Evolutionary conservation across 2,329 filamentous ascomycete species (phyloP).

Genomic region (Pseudocercospora macadamiae): DNA sequence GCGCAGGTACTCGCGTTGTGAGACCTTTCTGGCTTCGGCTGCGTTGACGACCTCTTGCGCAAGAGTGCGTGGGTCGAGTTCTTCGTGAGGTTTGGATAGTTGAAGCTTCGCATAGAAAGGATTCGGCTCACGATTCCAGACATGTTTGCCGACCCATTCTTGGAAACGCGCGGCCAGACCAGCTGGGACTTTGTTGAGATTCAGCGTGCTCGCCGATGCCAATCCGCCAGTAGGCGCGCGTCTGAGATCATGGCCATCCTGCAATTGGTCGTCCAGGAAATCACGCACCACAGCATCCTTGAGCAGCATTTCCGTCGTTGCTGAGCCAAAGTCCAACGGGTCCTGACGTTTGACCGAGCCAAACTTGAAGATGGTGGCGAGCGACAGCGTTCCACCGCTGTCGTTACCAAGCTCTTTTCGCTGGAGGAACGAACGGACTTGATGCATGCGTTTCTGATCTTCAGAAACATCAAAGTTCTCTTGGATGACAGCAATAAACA

Average conservation of each 20-base stretch:
- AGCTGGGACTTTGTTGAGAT: constrained; percentile 22
- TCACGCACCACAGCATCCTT: constrained; percentile 95
- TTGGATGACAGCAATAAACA: constrained; percentile 99
- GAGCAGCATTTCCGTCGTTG: constrained; percentile 91
- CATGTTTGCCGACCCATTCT: constrained; percentile 30
- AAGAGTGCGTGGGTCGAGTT: constrained; percentile 82
- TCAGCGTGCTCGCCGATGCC: constrained; percentile 19
- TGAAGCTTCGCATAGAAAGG: constrained; percentile 90
- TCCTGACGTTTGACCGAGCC: constrained; percentile 70
- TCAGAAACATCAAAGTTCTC: constrained; percentile 99
- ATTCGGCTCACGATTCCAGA: constrained; percentile 70
- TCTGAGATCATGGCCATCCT: constrained; percentile 27
- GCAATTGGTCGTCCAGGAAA: constrained; percentile 77
- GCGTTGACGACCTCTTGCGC: constrained; percentile 87
- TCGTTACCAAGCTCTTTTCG: constrained; percentile 77
- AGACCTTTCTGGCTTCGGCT: constrained; percentile 78
- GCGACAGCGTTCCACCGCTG: constrained; percentile 71
- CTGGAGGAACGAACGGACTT: constrained; percentile 92
- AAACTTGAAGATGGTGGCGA: constrained; percentile 66
- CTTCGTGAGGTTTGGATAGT: constrained; percentile 70
- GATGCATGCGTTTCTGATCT: constrained; percentile 94
- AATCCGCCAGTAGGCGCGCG: constrained; percentile 23
- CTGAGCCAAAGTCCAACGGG: constrained; percentile 87
- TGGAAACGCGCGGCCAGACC: constrained; percentile 30
- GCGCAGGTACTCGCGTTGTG: constrained; percentile 86